These are phyloP conservation scores for Ascochyta rabiei DNA, from an alignment of 2,329 filamentous ascomycete species.

Conservation along the genomic window DNA sequence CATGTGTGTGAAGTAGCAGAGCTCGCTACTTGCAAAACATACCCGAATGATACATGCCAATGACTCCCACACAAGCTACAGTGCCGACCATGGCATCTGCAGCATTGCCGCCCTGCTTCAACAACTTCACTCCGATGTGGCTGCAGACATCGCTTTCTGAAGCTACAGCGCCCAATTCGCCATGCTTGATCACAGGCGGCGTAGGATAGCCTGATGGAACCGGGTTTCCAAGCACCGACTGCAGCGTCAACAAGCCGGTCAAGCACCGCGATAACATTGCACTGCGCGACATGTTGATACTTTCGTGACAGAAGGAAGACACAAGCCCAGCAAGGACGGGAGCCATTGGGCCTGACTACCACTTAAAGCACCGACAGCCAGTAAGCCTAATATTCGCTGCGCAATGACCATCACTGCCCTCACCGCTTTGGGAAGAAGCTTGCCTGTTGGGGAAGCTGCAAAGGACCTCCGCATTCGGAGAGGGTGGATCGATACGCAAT, in stretches of 20 bases:
- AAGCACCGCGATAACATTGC: constrained; percentile 26
- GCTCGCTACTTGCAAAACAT: constrained; percentile 9
- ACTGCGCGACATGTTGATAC: constrained; percentile 29
- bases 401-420: constrained; percentile 12
- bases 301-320: constrained; percentile 16
- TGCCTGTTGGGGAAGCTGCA: constrained; percentile 17
- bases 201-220: constrained; percentile 22
- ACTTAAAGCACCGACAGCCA: constrained; percentile 11
- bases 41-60: constrained; percentile 56
- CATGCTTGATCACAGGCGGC: constrained; percentile 24
- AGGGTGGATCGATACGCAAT: constrained; percentile 12
- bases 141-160: constrained; percentile 54
- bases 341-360: constrained; percentile 12
- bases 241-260: constrained; percentile 36
- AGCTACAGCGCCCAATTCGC: constrained; percentile 53
- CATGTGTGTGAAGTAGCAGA: neutral
- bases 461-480: constrained; percentile 5
- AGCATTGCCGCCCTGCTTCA: constrained; percentile 58
- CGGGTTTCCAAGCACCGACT: constrained; percentile 34
- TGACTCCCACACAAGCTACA: constrained; percentile 55
- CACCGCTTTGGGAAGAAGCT: constrained; percentile 7
- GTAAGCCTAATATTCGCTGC: constrained; percentile 2
- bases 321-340: constrained; percentile 13
- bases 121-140: constrained; percentile 54
- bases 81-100: constrained; percentile 58